Base-by-base conservation (phyloP, 2,329 filamentous ascomycete genomes). In the Corynespora cassiicola region DNA sequence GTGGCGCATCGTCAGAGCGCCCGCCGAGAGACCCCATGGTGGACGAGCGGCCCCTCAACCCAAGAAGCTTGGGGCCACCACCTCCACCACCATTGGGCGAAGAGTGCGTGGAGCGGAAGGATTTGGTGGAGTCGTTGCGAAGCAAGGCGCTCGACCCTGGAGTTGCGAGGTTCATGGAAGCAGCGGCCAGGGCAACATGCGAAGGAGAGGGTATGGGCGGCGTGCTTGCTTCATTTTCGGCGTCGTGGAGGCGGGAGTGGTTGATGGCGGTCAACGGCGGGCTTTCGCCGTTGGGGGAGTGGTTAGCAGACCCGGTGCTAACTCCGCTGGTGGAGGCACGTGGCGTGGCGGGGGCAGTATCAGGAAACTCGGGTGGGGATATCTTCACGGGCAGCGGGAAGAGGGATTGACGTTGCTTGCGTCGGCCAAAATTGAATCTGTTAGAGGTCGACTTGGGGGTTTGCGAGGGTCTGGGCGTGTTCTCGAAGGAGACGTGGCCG, bases 311-410 rank as follows among this genome's bases (percentile, higher is more conserved):
- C 31, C 48, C 54, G 39, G 54, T 58, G 45, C 69, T 63, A 40
- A 61, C 50, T 27, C 53, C 68, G 64, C 69, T 48, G 46, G 71
- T 58, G 58, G 71, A 57, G 56, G 66, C 38, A 76, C 73, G 35
- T 19, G 67, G 67, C 3, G 66, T 78, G 75, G 34, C 75, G 68
- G 41, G 76, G 52, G 56, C 66, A 34, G 61, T 68, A 46, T 58
- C 68, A 45, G 73, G 45, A 72, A 61, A 54, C 70, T 81, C 59
- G 14, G 66, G 70, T 16, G 76, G 69, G 21, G 73, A 65, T 48
- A 82, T 78, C 66, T 87, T 90, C 48, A 92, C 84, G 25, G 90
- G 90, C n/a, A 97, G 76, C 41, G 92, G 91, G 58, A 97, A 97
- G 22, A 97, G 73, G 3, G 88, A 85, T 23, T 84, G 81, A 43